Base-by-base conservation (phyloP, 345 rosid species). In the Murraya paniculata region DNA sequence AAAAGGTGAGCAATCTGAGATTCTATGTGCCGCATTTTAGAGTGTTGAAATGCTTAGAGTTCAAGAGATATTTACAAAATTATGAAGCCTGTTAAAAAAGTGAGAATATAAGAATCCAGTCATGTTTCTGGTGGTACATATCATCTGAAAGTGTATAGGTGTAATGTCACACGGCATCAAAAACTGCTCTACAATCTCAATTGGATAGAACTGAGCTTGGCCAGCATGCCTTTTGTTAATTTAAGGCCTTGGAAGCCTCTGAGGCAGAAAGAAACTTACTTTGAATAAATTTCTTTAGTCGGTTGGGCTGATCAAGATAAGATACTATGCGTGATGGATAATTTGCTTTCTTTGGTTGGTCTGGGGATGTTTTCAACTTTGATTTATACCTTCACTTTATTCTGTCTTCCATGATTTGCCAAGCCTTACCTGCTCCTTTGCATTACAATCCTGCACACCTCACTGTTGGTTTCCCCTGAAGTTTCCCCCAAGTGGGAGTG, bases 21-120 rank as follows among this genome's bases (percentile, higher is more conserved):
- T 30, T n/a, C 50, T 50, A 55, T 31, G 56, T 9, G 13, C 56
- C 5, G 18, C 53, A 50, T 78, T 80, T 72, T 77, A 36, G 8
- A 33, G 38, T 33, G 56, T 25, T 21, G 19, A 73, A 73, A 61
- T 39, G 78, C 81, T 74, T 79, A 65, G 72, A 80, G 74, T 74
- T 79, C 68, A 78, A 73, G 77, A 73, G 53, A 73, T 69, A 39
- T 33, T n/a, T 53, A 55, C 21, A 21, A 70, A 57, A 57, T 36
- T 56, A 11, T 18, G 2, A 35, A 41, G 39, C 3, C 38, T 35
- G 24, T 68, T n/a, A 71, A 81, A 75, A 74, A 84, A 60, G 75
- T 61, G 61, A 64, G 60, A 35, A 35, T 53, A 39, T 36, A 80
- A 67, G 21, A 25, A 19, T 55, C 21, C 55, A 13, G 61, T 61